Conservation (phyloP, 345 rosid genomes). For the Populus euphratica region DNA sequence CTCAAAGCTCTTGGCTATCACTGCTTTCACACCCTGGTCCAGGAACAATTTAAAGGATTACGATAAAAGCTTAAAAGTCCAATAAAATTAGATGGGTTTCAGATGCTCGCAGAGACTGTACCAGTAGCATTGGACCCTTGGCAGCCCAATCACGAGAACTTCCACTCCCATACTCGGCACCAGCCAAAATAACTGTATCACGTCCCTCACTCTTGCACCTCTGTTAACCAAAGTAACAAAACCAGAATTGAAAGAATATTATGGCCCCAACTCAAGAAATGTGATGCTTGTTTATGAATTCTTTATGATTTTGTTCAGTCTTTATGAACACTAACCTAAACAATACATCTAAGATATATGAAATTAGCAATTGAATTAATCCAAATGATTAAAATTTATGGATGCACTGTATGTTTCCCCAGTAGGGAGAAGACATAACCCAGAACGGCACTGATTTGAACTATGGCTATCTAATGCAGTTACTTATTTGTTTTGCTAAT, state of each 20-base stretch:
- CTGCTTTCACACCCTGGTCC: conserved; percentile 87
- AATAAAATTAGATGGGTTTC: conserved; percentile 1
- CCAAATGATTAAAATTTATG: background rate
- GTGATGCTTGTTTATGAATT: background rate
- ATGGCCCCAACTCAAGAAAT: background rate
- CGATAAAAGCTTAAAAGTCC: background rate
- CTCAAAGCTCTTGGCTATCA: conserved; percentile 85
- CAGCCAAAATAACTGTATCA: conserved; percentile 70
- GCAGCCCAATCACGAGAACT: conserved; percentile 99
- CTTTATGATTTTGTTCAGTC: background rate
- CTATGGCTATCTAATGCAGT: background rate
- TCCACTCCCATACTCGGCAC: conserved; percentile 94
- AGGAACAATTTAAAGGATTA: conserved; percentile 2
- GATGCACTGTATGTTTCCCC: background rate
- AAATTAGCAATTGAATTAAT: background rate
- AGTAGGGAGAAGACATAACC: background rate
- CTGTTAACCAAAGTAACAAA: conserved; percentile 33
- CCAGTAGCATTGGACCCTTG: conserved; percentile 92
- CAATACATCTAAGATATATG: background rate
- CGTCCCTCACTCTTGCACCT: conserved; percentile 71
- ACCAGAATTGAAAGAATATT: background rate
- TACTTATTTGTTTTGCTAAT: background rate
- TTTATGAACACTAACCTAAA: background rate
- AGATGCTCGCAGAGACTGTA: conserved; percentile 18
- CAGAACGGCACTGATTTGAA: background rate